Evolutionary conservation across 805 yeast genomes (phyloP).

Genomic region (Aciculoconidium aculeatum): DNA sequence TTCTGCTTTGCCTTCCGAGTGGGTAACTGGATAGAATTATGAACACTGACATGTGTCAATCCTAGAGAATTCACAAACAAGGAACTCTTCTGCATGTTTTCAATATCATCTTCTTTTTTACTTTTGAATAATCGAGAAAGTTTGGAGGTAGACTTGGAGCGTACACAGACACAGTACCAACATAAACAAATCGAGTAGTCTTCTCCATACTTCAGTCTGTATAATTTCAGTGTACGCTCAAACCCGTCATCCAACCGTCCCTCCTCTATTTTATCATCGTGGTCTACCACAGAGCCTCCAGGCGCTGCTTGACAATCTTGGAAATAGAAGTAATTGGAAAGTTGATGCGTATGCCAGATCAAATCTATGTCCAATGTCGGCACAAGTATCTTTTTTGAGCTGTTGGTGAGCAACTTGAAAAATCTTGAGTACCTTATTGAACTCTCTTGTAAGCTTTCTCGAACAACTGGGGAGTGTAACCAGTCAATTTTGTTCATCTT

Average conservation of each 20-base stretch:
- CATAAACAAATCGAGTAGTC: slow-evolving; percentile 20
- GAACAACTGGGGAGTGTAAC: slow-evolving; percentile 12
- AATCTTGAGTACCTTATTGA: slow-evolving; percentile 15
- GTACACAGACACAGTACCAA: slow-evolving; percentile 8
- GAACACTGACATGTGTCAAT: slow-evolving; percentile 5
- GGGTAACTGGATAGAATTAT: slow-evolving; percentile 2
- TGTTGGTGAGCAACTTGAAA: slow-evolving; percentile 6
- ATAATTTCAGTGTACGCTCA: slow-evolving; percentile 13
- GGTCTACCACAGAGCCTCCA: slow-evolving; percentile 14
- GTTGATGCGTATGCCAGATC: slow-evolving; percentile 24
- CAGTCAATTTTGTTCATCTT: slow-evolving; percentile 17
- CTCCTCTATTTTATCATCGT: slow-evolving; percentile 21
- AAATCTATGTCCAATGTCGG: slow-evolving; percentile 25
- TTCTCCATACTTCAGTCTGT: slow-evolving; percentile 10
- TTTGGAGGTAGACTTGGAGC: background rate
- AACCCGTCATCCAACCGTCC: slow-evolving; percentile 12
- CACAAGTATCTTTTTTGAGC: slow-evolving; percentile 8
- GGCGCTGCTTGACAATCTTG: slow-evolving; percentile 10
- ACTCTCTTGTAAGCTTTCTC: slow-evolving; percentile 11
- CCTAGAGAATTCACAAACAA: slow-evolving; percentile 14
- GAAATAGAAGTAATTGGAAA: slow-evolving; percentile 12
- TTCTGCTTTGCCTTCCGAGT: slow-evolving; percentile 1
- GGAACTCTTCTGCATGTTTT: slow-evolving; percentile 10
- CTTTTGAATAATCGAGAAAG: slow-evolving; percentile 12
- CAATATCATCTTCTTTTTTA: too few species aligned